Evolutionary conservation across 1,284 basidiomycete genomes (phyloP).

Genomic region (Heterobasidion parviporum): DNA sequence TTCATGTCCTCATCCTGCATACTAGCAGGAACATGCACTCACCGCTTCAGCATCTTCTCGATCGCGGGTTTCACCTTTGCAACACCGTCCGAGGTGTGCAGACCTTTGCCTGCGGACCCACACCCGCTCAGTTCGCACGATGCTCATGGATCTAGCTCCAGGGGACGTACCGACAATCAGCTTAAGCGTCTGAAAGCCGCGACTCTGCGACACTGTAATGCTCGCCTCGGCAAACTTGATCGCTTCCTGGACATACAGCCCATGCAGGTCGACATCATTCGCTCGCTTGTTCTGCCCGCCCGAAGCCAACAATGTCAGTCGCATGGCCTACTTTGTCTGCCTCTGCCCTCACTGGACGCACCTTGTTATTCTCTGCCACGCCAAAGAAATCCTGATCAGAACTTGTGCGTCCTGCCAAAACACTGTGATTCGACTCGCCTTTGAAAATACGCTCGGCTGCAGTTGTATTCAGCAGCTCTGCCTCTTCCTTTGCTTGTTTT

Average conservation of each 20-base stretch:
- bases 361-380: no score
- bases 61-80: neutral
- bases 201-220: neutral
- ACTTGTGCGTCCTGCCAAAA: no score
- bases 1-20: no score
- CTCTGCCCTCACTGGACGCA: no score
- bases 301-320: neutral
- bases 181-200: neutral
- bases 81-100: neutral
- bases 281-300: neutral
- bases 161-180: neutral
- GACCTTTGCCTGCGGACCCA: slow-evolving; percentile 13
- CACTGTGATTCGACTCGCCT: no score
- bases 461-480: no score
- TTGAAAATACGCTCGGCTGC: no score
- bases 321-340: no score
- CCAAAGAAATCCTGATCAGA: no score
- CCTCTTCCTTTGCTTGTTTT: no score
- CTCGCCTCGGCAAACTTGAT: neutral
- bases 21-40: no score
- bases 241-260: neutral
- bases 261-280: neutral
- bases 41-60: neutral
- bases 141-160: no score
- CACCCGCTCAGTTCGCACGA: neutral